Conservation (phyloP, 441 rosid genomes). For the Euphorbia corollata region DNA sequence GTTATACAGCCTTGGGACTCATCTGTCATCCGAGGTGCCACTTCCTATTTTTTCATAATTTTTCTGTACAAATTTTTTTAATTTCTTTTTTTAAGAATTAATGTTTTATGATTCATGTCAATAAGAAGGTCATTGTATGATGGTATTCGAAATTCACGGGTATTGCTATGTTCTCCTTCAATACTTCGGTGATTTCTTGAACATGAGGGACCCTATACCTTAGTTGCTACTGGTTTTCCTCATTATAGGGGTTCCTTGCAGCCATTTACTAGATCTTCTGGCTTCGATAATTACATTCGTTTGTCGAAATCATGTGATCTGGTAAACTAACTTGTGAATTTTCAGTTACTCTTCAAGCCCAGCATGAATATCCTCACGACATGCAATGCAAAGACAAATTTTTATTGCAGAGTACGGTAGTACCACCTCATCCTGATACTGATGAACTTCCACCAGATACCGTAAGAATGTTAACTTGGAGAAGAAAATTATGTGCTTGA, state of each 20-base stretch:
- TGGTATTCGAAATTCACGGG: neutral
- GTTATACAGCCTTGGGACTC: slow-evolving; percentile 95
- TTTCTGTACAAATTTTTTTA: slow-evolving; percentile 10
- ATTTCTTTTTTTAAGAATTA: neutral
- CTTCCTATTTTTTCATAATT: slow-evolving; percentile 8
- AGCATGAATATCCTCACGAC: slow-evolving; percentile 65
- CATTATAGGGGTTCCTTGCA: slow-evolving; percentile 1
- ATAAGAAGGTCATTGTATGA: neutral
- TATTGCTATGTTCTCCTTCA: slow-evolving; percentile 5
- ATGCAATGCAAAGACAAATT: slow-evolving; percentile 97
- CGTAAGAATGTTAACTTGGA: slow-evolving; percentile 35
- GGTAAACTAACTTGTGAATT: slow-evolving; percentile 12
- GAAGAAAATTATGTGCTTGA: neutral
- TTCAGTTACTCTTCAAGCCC: slow-evolving; percentile 91
- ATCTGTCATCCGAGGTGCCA: slow-evolving; percentile 64
- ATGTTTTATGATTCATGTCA: neutral
- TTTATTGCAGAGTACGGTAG: slow-evolving; percentile 80
- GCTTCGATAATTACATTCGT: neutral
- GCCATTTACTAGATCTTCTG: neutral
- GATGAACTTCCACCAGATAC: slow-evolving; percentile 84
- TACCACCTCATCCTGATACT: slow-evolving; percentile 66
- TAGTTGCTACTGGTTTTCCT: neutral
- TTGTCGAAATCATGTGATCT: slow-evolving; percentile 9
- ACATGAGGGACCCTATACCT: neutral
- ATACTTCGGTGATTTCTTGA: slow-evolving; percentile 14